phyloP scores from a whole-genome alignment of 1,139 yeast genomes.

The Kurtzmaniella natalensis region DNA sequence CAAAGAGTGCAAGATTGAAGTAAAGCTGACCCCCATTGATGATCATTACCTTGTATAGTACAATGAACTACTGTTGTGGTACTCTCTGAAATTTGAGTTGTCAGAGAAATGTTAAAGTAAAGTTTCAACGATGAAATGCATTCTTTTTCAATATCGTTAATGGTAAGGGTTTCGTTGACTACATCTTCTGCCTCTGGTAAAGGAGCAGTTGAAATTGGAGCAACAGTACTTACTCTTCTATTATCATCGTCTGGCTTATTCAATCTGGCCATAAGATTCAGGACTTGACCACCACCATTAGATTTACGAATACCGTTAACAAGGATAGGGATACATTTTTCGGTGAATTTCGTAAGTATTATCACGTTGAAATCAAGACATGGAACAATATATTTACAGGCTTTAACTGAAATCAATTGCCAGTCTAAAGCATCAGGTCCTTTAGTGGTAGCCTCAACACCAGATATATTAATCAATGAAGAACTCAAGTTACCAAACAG shows the following conservation, averaged over 20 bases:
- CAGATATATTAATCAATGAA: slow-evolving; percentile 21
- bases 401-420: slow-evolving; percentile 43
- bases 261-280: slow-evolving; percentile 19
- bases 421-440: slow-evolving; percentile 44
- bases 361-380: slow-evolving; percentile 41
- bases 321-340: slow-evolving; percentile 38
- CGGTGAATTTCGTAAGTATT: slow-evolving; percentile 33
- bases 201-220: slow-evolving; percentile 15
- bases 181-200: slow-evolving; percentile 16
- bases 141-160: slow-evolving; percentile 24
- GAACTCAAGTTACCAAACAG: slow-evolving; percentile 42
- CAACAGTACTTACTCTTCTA: slow-evolving; percentile 13
- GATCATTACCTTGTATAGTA: slow-evolving; percentile 22
- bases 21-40: slow-evolving; percentile 52
- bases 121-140: slow-evolving; percentile 43
- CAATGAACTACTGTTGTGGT: slow-evolving; percentile 40
- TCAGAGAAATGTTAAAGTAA: slow-evolving; percentile 47
- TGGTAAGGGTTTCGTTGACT: slow-evolving; percentile 23
- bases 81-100: slow-evolving; percentile 45
- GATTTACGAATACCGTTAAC: slow-evolving; percentile 24
- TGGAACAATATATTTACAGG: slow-evolving; percentile 39
- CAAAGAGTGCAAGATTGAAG: slow-evolving; percentile 67
- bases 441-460: slow-evolving; percentile 8
- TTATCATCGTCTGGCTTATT: slow-evolving; percentile 14
- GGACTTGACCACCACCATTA: slow-evolving; percentile 12